A percentile compares a stretch with the other conserved stretches of the same genome.
Conservation (phyloP, 306 rosid genomes). For the Casuarina equisetifolia region DNA sequence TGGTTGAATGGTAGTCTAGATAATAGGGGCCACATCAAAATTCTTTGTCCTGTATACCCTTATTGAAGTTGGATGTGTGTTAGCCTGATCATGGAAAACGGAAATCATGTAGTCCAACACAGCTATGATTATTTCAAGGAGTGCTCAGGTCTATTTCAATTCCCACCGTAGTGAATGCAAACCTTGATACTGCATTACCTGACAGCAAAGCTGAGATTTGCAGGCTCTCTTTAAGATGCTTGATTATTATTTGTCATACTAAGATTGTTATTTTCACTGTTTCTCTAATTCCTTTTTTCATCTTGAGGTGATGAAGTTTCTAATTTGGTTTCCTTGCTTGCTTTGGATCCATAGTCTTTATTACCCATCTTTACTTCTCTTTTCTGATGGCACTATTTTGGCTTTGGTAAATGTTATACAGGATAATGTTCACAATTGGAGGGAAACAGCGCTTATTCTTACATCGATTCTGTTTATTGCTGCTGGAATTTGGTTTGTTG, state of each 20-base stretch:
- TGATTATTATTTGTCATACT: neutral
- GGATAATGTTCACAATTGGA: conserved; percentile 76
- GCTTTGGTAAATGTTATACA: conserved; percentile 27
- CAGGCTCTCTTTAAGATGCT: neutral
- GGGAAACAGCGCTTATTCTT: conserved; percentile 60
- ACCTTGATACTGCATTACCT: neutral
- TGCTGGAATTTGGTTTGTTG: conserved; percentile 73
- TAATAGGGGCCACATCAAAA: neutral
- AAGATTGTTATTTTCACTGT: neutral
- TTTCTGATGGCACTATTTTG: conserved; percentile 20
- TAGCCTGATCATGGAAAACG: neutral
- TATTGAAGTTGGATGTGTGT: neutral
- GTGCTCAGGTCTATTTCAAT: neutral
- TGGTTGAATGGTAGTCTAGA: neutral
- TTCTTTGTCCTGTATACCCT: neutral
- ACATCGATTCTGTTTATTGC: conserved; percentile 78
- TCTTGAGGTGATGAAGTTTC: conserved; percentile 1
- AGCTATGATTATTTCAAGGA: neutral
- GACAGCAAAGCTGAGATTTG: neutral
- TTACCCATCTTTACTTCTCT: neutral
- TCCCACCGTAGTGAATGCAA: neutral
- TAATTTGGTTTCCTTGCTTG: conserved; percentile 1
- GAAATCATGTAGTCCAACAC: neutral
- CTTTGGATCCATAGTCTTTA: conserved; percentile 20
- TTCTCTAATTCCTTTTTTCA: conserved; percentile 13